phyloP scores from a whole-genome alignment of 805 yeast species.

The Yamadazyma philogaea region DNA sequence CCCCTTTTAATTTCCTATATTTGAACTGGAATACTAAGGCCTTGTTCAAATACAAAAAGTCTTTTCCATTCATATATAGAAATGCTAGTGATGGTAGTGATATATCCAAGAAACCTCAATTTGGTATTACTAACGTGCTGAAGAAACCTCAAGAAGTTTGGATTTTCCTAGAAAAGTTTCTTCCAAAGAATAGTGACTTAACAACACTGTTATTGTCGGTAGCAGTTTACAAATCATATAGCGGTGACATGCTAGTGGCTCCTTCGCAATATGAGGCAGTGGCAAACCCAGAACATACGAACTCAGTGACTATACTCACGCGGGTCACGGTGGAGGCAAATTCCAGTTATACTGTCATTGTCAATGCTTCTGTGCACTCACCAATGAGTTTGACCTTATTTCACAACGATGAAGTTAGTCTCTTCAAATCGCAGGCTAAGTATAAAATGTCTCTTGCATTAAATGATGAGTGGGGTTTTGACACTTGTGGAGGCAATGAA shows the following conservation, averaged over 20 bases:
- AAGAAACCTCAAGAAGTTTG: conserved; percentile 31
- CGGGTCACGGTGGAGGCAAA: conserved; percentile 25
- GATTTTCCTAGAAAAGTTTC: conserved; percentile 43
- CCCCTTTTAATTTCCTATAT: conserved; percentile 50
- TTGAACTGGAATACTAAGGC: conserved; percentile 59
- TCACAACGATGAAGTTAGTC: conserved; percentile 24
- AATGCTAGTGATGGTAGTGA: conserved; percentile 8
- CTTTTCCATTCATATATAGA: conserved; percentile 22
- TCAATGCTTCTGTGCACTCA: conserved; percentile 18
- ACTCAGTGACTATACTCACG: conserved; percentile 33
- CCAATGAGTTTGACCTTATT: conserved; percentile 26
- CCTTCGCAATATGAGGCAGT: conserved; percentile 22
- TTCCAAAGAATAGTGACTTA: conserved; percentile 25
- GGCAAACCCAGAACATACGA: conserved; percentile 28
- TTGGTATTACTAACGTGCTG: conserved; percentile 33
- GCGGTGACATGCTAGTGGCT: conserved; percentile 29
- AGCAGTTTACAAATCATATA: conserved; percentile 22
- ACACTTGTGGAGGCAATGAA: conserved; percentile 56
- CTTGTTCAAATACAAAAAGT: conserved; percentile 22
- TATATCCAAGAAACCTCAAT: conserved; percentile 41
- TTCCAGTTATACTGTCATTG: conserved; percentile 26
- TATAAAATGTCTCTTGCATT: conserved; percentile 18
- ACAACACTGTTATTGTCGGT: conserved; percentile 10
- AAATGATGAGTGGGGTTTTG: conserved; percentile 45
- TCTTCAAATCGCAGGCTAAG: conserved; percentile 31